Conservation (phyloP, 805 yeast genomes). For the Yarrowia divulgata region DNA sequence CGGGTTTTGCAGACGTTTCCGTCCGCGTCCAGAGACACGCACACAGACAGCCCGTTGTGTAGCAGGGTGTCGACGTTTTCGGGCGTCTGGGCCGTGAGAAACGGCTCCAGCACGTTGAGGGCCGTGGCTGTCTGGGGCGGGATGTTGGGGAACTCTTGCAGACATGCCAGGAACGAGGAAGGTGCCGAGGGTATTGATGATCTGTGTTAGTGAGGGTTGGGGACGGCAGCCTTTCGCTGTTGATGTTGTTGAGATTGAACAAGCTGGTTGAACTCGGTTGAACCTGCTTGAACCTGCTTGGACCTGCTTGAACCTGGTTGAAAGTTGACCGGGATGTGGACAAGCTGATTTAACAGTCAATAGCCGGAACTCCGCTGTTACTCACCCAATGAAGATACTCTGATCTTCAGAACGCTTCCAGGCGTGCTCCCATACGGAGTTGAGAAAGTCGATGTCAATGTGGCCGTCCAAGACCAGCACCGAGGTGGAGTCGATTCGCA, state of each 20-base stretch:
- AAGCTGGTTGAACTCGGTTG: too few species aligned
- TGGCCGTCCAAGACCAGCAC: conserved; percentile 47
- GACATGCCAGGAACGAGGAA: conserved; percentile 48
- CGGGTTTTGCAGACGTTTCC: conserved; percentile 50
- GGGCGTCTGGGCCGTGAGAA: conserved; percentile 52
- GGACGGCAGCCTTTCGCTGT: too few species aligned
- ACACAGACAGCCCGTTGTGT: conserved; percentile 50
- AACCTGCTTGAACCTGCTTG: too few species aligned
- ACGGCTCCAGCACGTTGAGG: conserved; percentile 51
- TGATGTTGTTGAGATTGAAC: too few species aligned
- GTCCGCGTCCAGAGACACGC: conserved; percentile 47
- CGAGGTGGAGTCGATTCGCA: conserved; percentile 49
- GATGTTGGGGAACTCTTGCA: conserved; percentile 51
- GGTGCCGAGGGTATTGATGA: conserved; percentile 45
- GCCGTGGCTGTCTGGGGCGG: conserved; percentile 50
- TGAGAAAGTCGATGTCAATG: conserved; percentile 49
- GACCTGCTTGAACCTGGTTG: too few species aligned
- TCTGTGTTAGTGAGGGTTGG: conserved; percentile 27
- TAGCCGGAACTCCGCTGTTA: conserved; percentile 33
- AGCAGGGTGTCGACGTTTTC: conserved; percentile 49
- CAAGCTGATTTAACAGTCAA: too few species aligned
- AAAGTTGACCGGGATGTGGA: too few species aligned
- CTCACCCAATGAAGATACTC: conserved; percentile 50
- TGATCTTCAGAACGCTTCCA: conserved; percentile 53
- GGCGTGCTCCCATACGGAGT: conserved; percentile 53